Conservation (phyloP, 495 filamentous ascomycete species). For the Penicillium subrubescens region DNA sequence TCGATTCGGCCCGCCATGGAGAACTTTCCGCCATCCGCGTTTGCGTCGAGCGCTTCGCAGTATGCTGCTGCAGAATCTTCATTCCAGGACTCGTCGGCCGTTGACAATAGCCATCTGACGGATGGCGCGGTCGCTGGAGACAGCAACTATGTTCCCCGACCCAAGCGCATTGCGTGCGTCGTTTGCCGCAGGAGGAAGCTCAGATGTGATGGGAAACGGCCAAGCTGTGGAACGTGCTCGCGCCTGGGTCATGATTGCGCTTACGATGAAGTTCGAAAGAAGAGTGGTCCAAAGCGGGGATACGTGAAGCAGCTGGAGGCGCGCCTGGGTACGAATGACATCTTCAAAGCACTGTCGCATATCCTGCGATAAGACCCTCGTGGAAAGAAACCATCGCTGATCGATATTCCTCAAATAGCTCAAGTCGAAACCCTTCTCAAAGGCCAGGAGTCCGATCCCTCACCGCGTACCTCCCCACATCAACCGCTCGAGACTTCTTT, state of each 20-base stretch:
- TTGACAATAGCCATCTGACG: constrained; percentile 33
- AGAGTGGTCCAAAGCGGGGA: constrained; percentile 96
- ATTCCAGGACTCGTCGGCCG: constrained; percentile 29
- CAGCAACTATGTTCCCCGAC: constrained; percentile 69
- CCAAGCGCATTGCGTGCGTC: constrained; percentile 95
- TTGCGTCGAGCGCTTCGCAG: constrained; percentile 56
- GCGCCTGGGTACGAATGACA: constrained; percentile 68
- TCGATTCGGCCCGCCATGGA: constrained; percentile 24
- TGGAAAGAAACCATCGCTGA: constrained; percentile 19
- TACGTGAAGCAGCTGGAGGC: constrained; percentile 98
- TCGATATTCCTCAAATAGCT: constrained; percentile 51
- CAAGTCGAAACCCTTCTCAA: constrained; percentile 94
- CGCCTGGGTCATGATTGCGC: constrained; percentile 87
- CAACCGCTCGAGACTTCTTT: constrained; percentile 29
- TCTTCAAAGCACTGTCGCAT: not conserved
- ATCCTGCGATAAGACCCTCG: not conserved
- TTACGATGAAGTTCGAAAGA: constrained; percentile 95
- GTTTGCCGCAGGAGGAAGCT: constrained; percentile 93
- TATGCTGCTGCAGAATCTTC: constrained; percentile 33
- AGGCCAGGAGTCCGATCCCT: constrained; percentile 47
- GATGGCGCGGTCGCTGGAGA: constrained; percentile 48
- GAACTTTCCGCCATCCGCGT: constrained; percentile 19
- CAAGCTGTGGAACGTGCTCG: constrained; percentile 91
- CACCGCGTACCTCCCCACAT: constrained; percentile 21
- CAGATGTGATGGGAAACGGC: constrained; percentile 69